Conservation (phyloP, 192 early-diverging fungal species). For the Haplosporangium gracile region DNA sequence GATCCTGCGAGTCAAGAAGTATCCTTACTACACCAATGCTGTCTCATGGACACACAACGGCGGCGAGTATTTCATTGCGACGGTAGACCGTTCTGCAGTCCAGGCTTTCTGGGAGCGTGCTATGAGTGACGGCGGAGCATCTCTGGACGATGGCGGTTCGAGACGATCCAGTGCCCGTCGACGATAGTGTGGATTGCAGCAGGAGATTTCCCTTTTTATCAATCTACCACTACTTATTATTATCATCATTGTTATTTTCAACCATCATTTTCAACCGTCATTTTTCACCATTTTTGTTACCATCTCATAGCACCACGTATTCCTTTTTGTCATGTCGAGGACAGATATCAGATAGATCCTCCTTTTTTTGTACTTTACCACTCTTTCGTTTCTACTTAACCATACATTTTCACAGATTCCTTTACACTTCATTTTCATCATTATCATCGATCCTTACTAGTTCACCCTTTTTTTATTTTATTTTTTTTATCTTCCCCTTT, state of each 20-base stretch:
- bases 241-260: neutral
- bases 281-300: neutral
- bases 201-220: neutral
- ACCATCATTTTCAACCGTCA: slow-evolving; percentile 3
- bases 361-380: slow-evolving; percentile 2
- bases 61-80: slow-evolving; percentile 84
- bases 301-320: neutral
- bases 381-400: neutral
- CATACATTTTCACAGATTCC: neutral
- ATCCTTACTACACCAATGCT: slow-evolving; percentile 77
- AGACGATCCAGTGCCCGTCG: slow-evolving; percentile 30
- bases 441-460: neutral
- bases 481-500: neutral
- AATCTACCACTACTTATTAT: neutral
- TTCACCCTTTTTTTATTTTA: neutral
- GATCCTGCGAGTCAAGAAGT: slow-evolving; percentile 74
- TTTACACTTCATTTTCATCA: neutral
- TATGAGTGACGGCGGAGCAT: slow-evolving; percentile 19
- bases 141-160: slow-evolving; percentile 19
- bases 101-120: slow-evolving; percentile 54
- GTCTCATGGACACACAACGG: slow-evolving; percentile 87
- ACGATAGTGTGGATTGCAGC: neutral
- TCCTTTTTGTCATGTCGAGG: neutral
- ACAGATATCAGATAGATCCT: slow-evolving; percentile 1
- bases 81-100: slow-evolving; percentile 76